These are phyloP conservation scores for Euphorbia pulcherrima DNA, from an alignment of 345 rosid genomes.

Conservation along the genomic window DNA sequence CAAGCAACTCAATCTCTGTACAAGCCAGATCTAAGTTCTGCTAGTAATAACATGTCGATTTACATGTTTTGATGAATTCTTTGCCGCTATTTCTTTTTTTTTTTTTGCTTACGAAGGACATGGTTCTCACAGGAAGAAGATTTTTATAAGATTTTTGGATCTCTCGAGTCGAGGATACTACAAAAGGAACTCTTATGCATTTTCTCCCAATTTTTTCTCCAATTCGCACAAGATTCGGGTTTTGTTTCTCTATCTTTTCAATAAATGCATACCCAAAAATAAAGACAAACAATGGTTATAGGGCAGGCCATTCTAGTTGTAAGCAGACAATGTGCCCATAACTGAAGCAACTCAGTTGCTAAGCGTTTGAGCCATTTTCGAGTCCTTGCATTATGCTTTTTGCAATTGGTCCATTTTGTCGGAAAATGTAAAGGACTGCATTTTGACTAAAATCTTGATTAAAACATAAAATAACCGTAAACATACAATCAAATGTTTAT, in stretches of 20 bases:
- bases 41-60: constrained; percentile 14
- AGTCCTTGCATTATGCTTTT: background rate
- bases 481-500: no score
- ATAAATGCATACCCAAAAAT: constrained; percentile 27
- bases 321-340: background rate
- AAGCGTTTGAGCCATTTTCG: constrained; percentile 19
- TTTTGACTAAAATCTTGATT: no score
- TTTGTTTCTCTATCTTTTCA: background rate
- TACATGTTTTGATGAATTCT: constrained; percentile 4
- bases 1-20: constrained; percentile 15
- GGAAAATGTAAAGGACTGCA: no score
- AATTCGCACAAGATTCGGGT: background rate
- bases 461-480: no score
- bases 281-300: constrained; percentile 19
- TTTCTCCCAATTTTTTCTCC: background rate
- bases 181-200: constrained; percentile 14
- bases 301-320: constrained; percentile 8
- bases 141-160: background rate
- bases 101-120: constrained; percentile 9
- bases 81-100: background rate
- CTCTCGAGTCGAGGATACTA: constrained; percentile 3
- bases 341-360: constrained; percentile 4
- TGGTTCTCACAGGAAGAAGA: constrained; percentile 9
- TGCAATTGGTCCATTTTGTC: background rate
- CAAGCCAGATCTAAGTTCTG: constrained; percentile 11